Base-by-base conservation (phyloP, 2,329 filamentous ascomycete species). In the Fusarium haematococcum region DNA sequence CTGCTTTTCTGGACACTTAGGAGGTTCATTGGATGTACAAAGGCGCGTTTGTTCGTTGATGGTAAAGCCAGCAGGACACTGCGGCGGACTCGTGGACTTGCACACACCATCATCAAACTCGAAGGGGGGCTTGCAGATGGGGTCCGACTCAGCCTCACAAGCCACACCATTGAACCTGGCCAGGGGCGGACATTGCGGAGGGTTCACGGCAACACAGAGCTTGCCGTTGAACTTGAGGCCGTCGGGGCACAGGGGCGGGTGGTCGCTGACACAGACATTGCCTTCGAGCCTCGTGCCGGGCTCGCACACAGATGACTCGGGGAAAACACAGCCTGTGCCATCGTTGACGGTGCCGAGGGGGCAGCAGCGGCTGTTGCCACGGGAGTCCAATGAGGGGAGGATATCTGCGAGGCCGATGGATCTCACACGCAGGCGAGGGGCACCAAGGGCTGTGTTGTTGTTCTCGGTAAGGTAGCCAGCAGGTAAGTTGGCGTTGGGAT, bases 301-400 rank as follows among this genome's bases (percentile, higher is more conserved):
- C n/a, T 65, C 54, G 4, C 66, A 73, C 1, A 73, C 69, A 2
- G 65, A 72, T 5, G 69, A 73, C 18, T 73, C n/a, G 10, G 70
- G 70, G n/a, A 73, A 73, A 8, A 73, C 69, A 23, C 70, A 73
- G 23, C 66, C 69, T 6, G 61, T 72, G 1, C 69, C 57, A 10
- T 73, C 69, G n/a, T 73, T 73, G 27, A 73, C 43, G 11, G 70
- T 73, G 32, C 69, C 70, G 13, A 73, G 50, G 18, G 50, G 50
- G 33, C 50, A 54, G 30, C 50, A 54, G 7, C 50, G 50, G 27
- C 50, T 54, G 27, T 54, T 54, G 18, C 50, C 50, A 13, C 50
- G 50, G n/a, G 50, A 30, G 10, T 54, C 50, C 4, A 54, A 27
- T 9, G 50, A 54, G 18, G 50, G 50, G 27, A 54, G 50, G 50